phyloP scores from a whole-genome alignment of 306 rosid genomes.

The Purshia tridentata region DNA sequence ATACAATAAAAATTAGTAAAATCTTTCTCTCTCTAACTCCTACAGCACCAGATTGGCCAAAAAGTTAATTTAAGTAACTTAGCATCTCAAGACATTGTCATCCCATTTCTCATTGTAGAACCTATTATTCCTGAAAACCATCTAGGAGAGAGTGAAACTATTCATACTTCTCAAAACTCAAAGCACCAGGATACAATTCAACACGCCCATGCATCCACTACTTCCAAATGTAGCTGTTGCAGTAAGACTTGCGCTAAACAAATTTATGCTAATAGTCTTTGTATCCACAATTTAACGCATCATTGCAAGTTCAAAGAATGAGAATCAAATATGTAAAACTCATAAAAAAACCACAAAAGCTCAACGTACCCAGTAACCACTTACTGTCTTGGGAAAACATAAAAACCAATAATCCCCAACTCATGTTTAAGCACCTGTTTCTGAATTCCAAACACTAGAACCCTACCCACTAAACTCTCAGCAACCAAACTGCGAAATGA shows the following conservation, averaged over 20 bases:
- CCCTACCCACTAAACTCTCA: neutral
- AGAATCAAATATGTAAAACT: neutral
- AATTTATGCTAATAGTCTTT: neutral
- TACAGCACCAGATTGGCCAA: neutral
- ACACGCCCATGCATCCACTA: neutral
- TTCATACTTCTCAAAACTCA: neutral
- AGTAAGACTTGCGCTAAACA: neutral
- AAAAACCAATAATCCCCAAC: neutral
- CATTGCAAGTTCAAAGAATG: neutral
- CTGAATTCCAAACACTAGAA: neutral
- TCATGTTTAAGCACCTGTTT: neutral
- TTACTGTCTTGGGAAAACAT: neutral
- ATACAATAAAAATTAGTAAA: neutral
- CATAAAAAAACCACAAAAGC: neutral
- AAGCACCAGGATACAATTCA: neutral
- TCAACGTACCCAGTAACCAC: neutral
- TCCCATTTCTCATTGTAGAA: neutral
- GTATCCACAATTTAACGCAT: neutral
- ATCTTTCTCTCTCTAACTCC: neutral
- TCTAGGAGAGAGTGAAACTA: neutral
- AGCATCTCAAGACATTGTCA: too few relatives aligned
- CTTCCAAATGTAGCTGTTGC: neutral
- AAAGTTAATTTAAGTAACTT: neutral
- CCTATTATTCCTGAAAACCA: neutral
- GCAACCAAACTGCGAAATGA: neutral